Evolutionary conservation across 805 yeast genomes (phyloP), one percentile per base, ranked within the genome.

Genomic region (Yarrowia divulgata): DNA sequence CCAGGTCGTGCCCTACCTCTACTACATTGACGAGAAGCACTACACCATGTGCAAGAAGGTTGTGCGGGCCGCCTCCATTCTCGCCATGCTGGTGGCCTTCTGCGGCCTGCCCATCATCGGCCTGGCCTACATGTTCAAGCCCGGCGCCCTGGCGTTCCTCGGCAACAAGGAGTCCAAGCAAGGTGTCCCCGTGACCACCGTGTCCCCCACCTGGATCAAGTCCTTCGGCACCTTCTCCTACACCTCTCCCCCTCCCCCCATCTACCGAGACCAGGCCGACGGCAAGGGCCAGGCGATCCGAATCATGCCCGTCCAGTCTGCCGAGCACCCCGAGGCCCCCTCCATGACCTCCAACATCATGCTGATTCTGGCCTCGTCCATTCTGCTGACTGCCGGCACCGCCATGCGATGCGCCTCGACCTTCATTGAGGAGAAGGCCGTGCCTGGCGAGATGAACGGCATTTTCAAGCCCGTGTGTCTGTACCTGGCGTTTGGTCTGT

Each of bases 181-280:
- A 32, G 73, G 73, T 0, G 62, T 42, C 6, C 70, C 75, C 50
- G 87, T 71, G 16, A 72, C 72, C 23, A 78, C 78, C 13, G 75
- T 85, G 60, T 89, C 86, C 76, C 91, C 96, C 45, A 88, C 88
- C 84, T 90, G 95, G 95, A 87, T 90, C 74, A 87, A 87, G 76
- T 83, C 86, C 6, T 88, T 89, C 73, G 74, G 79, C 32, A 83
- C 88, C 18, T 78, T 81, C 63, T 90, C 90, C 77, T 90, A 82
- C 78, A 83, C 82, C 70, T 82, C 82, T 66, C 86, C 91, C 1
- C 79, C 76, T 72, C 62, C 70, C 18, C 68, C 75, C 12, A 32
- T 32, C 3, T 76, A 72, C 73, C 77, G 79, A 58, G 89, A 88
- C 14, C 85, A 83, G 74, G 84, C 84, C 8, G 67, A 62, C 23